Evolutionary conservation across 2,329 filamentous ascomycete genomes (phyloP), one percentile per base, ranked within the genome.

Genomic region (Colletotrichum scovillei): DNA sequence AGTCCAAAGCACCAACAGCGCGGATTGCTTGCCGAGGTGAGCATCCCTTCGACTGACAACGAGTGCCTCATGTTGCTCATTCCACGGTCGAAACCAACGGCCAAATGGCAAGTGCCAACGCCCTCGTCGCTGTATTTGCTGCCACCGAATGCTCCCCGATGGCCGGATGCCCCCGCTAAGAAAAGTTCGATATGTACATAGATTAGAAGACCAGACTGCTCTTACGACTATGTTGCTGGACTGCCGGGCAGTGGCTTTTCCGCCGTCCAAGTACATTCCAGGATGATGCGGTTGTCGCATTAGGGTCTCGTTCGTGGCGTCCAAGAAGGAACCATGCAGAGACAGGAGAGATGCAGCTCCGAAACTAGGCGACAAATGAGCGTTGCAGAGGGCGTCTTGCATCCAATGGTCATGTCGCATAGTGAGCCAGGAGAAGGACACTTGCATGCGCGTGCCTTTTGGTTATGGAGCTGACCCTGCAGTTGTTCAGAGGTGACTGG

Each of bases 321-420:
- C 42, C 35, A 30, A 65, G 69, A 73, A 59, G 70, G 58, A 70
- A 73, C 60, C 57, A 73, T 66, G 55, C 67, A 73, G 70, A 73
- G 56, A 65, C 66, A 60, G 67, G 53, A 73, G 60, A 56, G 30
- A 70, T 62, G 70, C 67, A 70, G 67, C 70, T 65, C 60, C 60
- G 26, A 62, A 24, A 28, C 55, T 67, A 60, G 46, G 67, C 49
- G 67, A 12, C 70, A 55, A 70, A 65, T 65, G 19, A 19, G n/a
- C 19, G 28, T 22, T 42, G 67, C 67, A 52, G 56, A 56, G 9
- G 35, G 46, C 53, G 42, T 26, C 57, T 32, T 32, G 60, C 67
- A 56, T 49, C 60, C 46, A 65, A 73, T 70, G 35, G 28, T 28
- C 22, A 62, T 56, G 26, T 38, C 59, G 32, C 55, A 35, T 58